These are phyloP conservation scores for apple (Malus domestica) DNA, from an alignment of 306 rosid species.

Conservation along the genomic window ASM211411v1 NC_041791.1:30589001-30589500, in stretches of 20 bases:
- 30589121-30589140: background rate
- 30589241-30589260: background rate
- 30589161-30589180: background rate
- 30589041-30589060: no score
- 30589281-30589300: background rate
- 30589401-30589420: slow-evolving; percentile 49
- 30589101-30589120: background rate
- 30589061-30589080: background rate
- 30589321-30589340: background rate
- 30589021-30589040: no score
- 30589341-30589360: background rate
- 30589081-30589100: background rate
- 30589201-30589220: background rate
- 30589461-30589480: slow-evolving; percentile 62
- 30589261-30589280: background rate
- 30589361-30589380: background rate
- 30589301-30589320: background rate
- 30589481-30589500: background rate
- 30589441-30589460: slow-evolving; percentile 76
- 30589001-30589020: no score
- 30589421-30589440: slow-evolving; percentile 91
- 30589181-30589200: background rate
- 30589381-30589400: background rate
- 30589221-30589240: background rate
- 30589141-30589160: background rate